A percentile compares a stretch with the other conserved stretches of the same genome.
These are phyloP conservation scores for Prunus mira DNA, from an alignment of 306 rosid genomes.

Conservation along the genomic window DNA sequence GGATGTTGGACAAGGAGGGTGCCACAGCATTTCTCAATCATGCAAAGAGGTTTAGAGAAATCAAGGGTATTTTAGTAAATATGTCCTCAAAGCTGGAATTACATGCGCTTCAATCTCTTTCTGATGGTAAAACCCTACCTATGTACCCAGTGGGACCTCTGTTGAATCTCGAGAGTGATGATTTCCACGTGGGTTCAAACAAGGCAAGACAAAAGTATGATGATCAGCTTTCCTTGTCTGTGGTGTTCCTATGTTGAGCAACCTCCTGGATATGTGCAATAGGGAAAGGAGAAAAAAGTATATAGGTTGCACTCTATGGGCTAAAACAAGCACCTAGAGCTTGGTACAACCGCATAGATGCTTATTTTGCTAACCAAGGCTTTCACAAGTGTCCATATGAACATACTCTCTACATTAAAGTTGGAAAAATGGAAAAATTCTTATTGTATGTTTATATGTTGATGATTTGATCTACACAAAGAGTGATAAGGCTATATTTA, in stretches of 20 bases:
- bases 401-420: too few relatives aligned
- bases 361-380: not conserved
- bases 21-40: not conserved
- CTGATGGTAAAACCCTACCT: not conserved
- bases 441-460: not conserved
- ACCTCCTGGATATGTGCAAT: not conserved
- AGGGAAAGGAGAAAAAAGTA: not conserved
- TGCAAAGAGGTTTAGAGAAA: slow-evolving; percentile 5
- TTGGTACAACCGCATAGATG: not conserved
- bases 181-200: not conserved
- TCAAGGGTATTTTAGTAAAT: slow-evolving; percentile 27
- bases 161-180: not conserved
- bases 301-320: not conserved
- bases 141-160: slow-evolving; percentile 19
- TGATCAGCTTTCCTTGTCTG: not conserved
- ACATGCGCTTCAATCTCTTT: not conserved
- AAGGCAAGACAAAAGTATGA: not conserved
- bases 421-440: not conserved
- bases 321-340: not conserved
- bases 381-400: not conserved
- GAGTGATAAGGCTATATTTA: too few relatives aligned
- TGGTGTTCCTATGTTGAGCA: slow-evolving; percentile 21
- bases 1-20: not conserved
- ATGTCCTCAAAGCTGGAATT: slow-evolving; percentile 15
- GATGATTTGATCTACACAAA: too few relatives aligned